Conservation (phyloP, 2,329 filamentous ascomycete genomes). For the Fusarium sp. region DNA sequence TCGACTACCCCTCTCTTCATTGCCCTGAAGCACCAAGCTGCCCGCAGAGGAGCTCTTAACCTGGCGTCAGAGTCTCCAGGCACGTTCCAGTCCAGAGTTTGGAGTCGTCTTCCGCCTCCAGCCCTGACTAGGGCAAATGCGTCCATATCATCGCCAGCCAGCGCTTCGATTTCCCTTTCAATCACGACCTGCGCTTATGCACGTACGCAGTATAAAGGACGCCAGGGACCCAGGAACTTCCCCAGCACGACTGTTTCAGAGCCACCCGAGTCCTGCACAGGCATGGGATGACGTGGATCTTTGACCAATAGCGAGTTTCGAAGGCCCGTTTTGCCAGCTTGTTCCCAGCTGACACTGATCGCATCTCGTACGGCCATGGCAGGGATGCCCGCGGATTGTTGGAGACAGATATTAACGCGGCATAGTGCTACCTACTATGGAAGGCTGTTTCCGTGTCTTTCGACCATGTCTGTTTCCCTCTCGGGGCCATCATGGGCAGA, state of each 20-base stretch:
- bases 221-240: neutral
- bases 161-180: neutral
- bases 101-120: neutral
- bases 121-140: neutral
- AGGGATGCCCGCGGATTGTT: neutral
- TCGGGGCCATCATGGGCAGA: neutral
- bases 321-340: constrained; percentile 31
- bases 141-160: neutral
- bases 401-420: neutral
- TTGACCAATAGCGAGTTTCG: constrained; percentile 25
- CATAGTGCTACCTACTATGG: neutral
- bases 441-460: neutral
- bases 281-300: constrained; percentile 19
- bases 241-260: constrained; percentile 29
- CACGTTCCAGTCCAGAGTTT: constrained; percentile 15
- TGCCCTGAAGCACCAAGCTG: neutral
- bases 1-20: constrained; percentile 9
- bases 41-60: neutral
- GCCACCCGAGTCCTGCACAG: constrained; percentile 26
- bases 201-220: neutral
- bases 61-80: constrained; percentile 5
- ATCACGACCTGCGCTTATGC: neutral
- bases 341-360: constrained; percentile 11
- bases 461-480: neutral
- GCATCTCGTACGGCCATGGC: neutral